These are phyloP conservation scores for Malassezia furfur DNA, from an alignment of 1,284 basidiomycete species.

Conservation along the genomic window DNA sequence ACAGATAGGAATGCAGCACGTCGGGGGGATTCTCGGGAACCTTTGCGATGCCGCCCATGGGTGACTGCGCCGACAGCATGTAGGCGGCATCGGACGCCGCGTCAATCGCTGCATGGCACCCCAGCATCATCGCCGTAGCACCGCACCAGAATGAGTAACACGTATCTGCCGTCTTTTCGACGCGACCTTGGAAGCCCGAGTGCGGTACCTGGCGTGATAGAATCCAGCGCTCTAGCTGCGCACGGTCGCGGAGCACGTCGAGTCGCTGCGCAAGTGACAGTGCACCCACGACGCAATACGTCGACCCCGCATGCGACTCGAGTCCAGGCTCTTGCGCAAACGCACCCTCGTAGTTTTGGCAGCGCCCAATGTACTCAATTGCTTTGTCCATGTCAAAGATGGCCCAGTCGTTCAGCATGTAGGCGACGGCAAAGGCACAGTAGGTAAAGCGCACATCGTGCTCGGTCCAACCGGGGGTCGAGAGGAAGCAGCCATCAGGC, in stretches of 20 bases:
- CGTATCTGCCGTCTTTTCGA: constrained; percentile 22
- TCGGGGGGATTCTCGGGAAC: constrained; percentile 35
- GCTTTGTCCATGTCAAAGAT: constrained; percentile 60
- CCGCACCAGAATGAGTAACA: constrained; percentile 48
- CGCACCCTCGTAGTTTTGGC: constrained; percentile 75
- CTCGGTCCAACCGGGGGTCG: constrained; percentile 60
- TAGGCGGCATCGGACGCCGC: constrained; percentile 22
- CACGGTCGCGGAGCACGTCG: not conserved
- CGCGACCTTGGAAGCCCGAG: constrained; percentile 16
- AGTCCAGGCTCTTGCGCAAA: constrained; percentile 71
- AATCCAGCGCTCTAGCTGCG: constrained; percentile 16
- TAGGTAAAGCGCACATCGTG: constrained; percentile 74
- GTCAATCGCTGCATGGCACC: constrained; percentile 25
- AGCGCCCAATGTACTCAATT: constrained; percentile 55
- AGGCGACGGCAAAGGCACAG: constrained; percentile 72
- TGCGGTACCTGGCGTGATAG: constrained; percentile 13
- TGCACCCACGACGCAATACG: constrained; percentile 77
- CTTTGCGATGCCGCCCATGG: constrained; percentile 39
- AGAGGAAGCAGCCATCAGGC: constrained; percentile 59
- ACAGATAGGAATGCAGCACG: constrained; percentile 41
- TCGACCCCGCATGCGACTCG: constrained; percentile 88
- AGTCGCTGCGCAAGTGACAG: constrained; percentile 54
- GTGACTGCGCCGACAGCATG: constrained; percentile 31
- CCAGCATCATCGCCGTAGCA: constrained; percentile 24
- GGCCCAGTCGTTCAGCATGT: constrained; percentile 67